Conservation (phyloP, 2,329 filamentous ascomycete species). For the Trichoderma atroviride region DNA sequence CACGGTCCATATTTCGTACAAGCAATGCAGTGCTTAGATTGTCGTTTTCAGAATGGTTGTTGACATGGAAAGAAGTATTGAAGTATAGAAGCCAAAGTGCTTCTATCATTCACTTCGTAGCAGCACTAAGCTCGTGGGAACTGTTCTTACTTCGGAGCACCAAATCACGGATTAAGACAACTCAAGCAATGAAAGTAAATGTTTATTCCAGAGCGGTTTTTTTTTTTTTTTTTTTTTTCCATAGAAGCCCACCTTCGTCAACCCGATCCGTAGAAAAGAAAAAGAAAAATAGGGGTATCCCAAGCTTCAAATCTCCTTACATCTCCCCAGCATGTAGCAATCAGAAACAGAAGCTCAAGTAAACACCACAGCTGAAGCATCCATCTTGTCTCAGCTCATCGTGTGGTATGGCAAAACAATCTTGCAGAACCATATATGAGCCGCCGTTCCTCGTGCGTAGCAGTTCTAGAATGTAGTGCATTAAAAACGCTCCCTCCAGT, state of each 20-base stretch:
- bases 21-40: neutral
- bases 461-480: neutral
- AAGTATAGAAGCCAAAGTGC: no score
- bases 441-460: neutral
- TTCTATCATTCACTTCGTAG: no score
- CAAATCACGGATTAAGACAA: no score
- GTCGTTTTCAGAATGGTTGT: no score
- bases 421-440: neutral
- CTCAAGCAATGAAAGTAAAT: no score
- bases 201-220: no score
- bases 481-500: neutral
- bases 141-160: no score
- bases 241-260: neutral
- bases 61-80: no score
- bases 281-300: neutral
- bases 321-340: neutral
- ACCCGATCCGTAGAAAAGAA: neutral
- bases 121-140: no score
- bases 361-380: neutral
- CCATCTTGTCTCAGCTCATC: neutral
- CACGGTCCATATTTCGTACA: no score
- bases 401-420: neutral
- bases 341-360: neutral
- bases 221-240: no score
- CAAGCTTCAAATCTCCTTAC: neutral